Conservation (phyloP, 805 yeast species). For the Candida parachauliodes region DNA sequence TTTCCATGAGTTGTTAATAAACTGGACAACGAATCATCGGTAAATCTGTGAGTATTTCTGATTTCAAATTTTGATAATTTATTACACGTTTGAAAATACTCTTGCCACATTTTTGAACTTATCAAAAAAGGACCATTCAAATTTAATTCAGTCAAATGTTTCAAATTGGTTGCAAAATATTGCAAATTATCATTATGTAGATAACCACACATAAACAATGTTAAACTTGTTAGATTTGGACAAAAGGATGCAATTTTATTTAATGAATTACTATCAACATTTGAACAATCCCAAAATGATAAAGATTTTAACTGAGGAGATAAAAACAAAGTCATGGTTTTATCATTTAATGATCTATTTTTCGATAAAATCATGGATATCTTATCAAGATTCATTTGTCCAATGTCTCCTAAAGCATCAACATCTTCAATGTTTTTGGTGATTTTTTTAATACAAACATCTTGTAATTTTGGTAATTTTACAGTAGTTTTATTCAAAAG, state of each 20-base stretch:
- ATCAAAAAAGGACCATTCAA: conserved; percentile 90
- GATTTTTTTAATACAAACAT: conserved; percentile 67
- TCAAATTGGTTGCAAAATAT: conserved; percentile 59
- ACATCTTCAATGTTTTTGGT: conserved; percentile 68
- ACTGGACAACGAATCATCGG: conserved; percentile 58
- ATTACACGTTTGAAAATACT: conserved; percentile 60
- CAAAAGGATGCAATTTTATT: conserved; percentile 73
- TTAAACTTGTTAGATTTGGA: conserved; percentile 64
- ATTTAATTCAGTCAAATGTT: conserved; percentile 49
- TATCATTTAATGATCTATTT: conserved; percentile 73
- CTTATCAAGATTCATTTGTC: conserved; percentile 64
- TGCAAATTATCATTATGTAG: conserved; percentile 71
- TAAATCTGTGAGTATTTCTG: conserved; percentile 79
- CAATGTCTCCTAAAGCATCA: conserved; percentile 85
- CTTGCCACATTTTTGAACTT: conserved; percentile 72
- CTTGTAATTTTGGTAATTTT: conserved; percentile 71
- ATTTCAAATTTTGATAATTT: conserved; percentile 57
- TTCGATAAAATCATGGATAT: conserved; percentile 75
- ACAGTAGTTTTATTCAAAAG: conserved; percentile 68
- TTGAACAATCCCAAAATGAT: conserved; percentile 92
- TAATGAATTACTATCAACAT: conserved; percentile 60
- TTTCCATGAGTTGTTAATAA: conserved; percentile 57
- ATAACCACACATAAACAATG: conserved; percentile 90
- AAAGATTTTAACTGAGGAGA: conserved; percentile 53
- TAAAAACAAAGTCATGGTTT: conserved; percentile 71